Conservation (phyloP, 2,329 filamentous ascomycete genomes). For the Calonectria hawksworthii region DNA sequence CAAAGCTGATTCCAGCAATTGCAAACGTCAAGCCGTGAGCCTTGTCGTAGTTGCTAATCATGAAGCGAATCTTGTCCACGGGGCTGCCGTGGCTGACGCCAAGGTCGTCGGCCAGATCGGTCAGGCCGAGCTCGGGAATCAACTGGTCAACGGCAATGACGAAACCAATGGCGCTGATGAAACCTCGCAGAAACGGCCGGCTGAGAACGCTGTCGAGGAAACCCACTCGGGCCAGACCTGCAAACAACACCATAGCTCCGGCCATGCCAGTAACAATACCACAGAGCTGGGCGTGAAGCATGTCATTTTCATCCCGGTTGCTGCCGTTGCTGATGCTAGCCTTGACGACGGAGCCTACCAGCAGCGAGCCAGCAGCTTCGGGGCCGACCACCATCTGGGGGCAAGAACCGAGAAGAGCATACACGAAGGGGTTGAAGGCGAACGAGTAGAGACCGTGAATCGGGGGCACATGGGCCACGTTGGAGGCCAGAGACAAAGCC, state of each 20-base stretch:
- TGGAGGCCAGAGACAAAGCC: constrained; percentile 92
- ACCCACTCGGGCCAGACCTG: constrained; percentile 86
- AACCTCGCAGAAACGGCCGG: constrained; percentile 90
- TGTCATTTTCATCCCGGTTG: constrained; percentile 73
- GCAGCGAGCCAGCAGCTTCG: constrained; percentile 91
- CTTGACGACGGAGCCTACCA: constrained; percentile 90
- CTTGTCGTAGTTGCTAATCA: constrained; percentile 75
- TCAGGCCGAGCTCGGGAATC: constrained; percentile 89
- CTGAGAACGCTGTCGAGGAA: constrained; percentile 96
- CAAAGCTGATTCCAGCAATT: constrained; percentile 84
- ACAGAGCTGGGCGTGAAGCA: constrained; percentile 83
- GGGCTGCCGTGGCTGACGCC: constrained; percentile 87
- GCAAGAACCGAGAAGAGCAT: constrained; percentile 91
- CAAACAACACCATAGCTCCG: constrained; percentile 88
- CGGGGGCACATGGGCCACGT: constrained; percentile 91
- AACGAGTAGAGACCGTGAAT: constrained; percentile 96
- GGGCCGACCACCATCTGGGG: constrained; percentile 95
- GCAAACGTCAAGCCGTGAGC: constrained; percentile 82
- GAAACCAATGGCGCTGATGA: constrained; percentile 97
- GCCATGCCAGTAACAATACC: constrained; percentile 91
- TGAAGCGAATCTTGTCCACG: constrained; percentile 86
- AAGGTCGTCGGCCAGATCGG: constrained; percentile 71
- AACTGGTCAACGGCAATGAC: constrained; percentile 97
- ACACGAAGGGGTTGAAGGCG: constrained; percentile 91
- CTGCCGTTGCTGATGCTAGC: constrained; percentile 79